These are phyloP conservation scores for Auriscalpium microsporum DNA, from an alignment of 768 basidiomycete species.

Conservation along the genomic window DNA sequence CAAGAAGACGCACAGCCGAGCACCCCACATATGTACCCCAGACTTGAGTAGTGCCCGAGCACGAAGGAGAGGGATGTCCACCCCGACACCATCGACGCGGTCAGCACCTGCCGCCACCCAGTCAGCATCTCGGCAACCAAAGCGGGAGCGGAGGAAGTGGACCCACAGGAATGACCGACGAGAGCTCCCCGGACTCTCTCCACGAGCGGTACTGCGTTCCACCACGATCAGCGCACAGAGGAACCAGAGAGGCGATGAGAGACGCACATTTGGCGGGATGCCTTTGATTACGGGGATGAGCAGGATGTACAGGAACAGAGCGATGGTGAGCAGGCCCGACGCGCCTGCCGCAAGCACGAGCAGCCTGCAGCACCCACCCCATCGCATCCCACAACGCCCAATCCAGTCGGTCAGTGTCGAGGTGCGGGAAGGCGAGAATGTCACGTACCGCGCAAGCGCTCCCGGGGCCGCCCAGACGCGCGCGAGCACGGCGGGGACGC, in stretches of 20 bases:
- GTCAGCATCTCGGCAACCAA: not conserved
- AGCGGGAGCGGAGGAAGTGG: not conserved
- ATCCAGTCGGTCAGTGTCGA: too few species aligned
- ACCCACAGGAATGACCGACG: conserved; percentile 53
- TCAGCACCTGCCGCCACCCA: conserved; percentile 34
- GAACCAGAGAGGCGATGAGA: not conserved
- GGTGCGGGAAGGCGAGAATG: not conserved
- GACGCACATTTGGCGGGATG: conserved; percentile 59
- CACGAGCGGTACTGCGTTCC: conserved; percentile 56
- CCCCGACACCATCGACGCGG: conserved; percentile 59
- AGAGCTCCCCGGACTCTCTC: conserved; percentile 62
- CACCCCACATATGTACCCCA: conserved; percentile 57
- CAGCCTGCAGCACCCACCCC: conserved; percentile 29
- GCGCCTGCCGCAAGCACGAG: conserved; percentile 45
- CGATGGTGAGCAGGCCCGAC: conserved; percentile 51
- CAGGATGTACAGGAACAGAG: conserved; percentile 66
- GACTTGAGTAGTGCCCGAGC: conserved; percentile 55
- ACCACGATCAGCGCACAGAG: not conserved
- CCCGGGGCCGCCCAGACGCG: conserved; percentile 30
- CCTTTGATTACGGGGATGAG: conserved; percentile 59
- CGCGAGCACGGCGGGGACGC: conserved; percentile 45
- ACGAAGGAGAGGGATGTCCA: conserved; percentile 56
- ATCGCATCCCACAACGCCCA: not conserved
- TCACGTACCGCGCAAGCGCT: conserved; percentile 47
- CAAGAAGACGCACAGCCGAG: conserved; percentile 44